Base-by-base conservation (phyloP, 306 rosid species). In the Lupinus albus region DNA sequence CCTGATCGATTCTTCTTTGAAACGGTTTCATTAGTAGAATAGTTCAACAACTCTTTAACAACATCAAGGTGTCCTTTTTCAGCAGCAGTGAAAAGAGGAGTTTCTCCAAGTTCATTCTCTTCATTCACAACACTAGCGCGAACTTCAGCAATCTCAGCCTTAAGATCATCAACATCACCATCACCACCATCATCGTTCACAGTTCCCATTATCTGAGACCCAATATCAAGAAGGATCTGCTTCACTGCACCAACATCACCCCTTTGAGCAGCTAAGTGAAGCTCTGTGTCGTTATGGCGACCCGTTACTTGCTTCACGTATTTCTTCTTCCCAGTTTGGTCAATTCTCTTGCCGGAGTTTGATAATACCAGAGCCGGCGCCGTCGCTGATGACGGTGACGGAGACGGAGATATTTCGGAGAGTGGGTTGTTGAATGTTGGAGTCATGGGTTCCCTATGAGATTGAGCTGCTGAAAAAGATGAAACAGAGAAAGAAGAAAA, bases 271-370 rank as follows among this genome's bases (percentile, higher is more conserved):
- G 99, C 99, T 67, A 94, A 70, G 80, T 94, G 99, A n/a, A 94
- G 92, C 71, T 86, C 92, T 0, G 99, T 94, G 62, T 94, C 99
- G 83, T 90, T 94, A 79, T 88, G 96, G 64, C 99, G 81, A 16
- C 99, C 99, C 1, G 99, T 94, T 68, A 94, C 99, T 53, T 94
- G 99, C 82, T 90, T 94, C 82, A 94, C 97, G 55, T 94, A 94
- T 83, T 88, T 94, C 88, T 94, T 94, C 89, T 75, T 91, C 58
- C 99, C 97, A 0, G 96, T 95, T 70, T 90, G 96, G 58, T 94
- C 99, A 25, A 94, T 94, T 71, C 97, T 64, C 88, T 94, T 94
- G 11, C 97, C 96, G 11, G 99, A 94, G 76, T 90, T 94, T 36
- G 99, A 94, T 1, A 94, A 71, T 0, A 94, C 99, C 54, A 94